phyloP scores from a whole-genome alignment of 768 basidiomycete species.

The Kwoniella botswanensis region DNA sequence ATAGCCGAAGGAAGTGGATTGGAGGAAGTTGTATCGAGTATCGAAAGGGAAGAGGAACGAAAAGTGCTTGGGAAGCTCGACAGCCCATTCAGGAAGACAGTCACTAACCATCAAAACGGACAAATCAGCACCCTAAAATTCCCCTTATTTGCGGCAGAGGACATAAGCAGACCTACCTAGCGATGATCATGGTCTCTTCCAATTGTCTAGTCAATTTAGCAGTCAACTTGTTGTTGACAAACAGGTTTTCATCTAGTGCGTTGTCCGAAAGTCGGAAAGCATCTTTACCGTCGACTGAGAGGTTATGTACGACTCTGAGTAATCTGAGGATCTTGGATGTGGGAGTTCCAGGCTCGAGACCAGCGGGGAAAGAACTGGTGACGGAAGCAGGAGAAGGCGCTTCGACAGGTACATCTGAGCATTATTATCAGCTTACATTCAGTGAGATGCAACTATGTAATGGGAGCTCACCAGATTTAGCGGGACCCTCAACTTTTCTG shows the following conservation, averaged over 20 bases:
- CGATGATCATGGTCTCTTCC: conserved; percentile 99
- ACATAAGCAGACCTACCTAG: conserved; percentile 67
- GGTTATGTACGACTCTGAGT: conserved; percentile 80
- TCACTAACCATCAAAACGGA: conserved; percentile 64
- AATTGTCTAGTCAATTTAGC: conserved; percentile 96
- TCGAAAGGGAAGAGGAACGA: conserved; percentile 99
- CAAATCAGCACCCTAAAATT: neutral
- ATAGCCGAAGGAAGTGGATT: conserved; percentile 97
- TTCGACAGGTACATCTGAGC: conserved; percentile 26
- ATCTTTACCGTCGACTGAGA: conserved; percentile 68
- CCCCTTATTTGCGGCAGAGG: neutral
- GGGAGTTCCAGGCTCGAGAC: conserved; percentile 79
- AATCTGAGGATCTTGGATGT: conserved; percentile 90
- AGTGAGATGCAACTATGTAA: neutral
- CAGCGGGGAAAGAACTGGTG: conserved; percentile 65
- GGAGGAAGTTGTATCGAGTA: conserved; percentile 94
- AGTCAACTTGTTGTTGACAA: conserved; percentile 96
- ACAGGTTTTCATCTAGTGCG: conserved; percentile 77
- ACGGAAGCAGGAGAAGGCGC: conserved; percentile 43
- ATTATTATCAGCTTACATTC: conserved; percentile 60
- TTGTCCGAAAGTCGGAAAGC: conserved; percentile 50
- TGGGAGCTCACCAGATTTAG: conserved; percentile 58
- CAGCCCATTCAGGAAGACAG: conserved; percentile 95
- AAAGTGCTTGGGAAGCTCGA: conserved; percentile 94
- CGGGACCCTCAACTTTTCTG: conserved; percentile 86